phyloP scores from a whole-genome alignment of 352 stramenopile genomes.

The Phytophthora lateralis region DNA sequence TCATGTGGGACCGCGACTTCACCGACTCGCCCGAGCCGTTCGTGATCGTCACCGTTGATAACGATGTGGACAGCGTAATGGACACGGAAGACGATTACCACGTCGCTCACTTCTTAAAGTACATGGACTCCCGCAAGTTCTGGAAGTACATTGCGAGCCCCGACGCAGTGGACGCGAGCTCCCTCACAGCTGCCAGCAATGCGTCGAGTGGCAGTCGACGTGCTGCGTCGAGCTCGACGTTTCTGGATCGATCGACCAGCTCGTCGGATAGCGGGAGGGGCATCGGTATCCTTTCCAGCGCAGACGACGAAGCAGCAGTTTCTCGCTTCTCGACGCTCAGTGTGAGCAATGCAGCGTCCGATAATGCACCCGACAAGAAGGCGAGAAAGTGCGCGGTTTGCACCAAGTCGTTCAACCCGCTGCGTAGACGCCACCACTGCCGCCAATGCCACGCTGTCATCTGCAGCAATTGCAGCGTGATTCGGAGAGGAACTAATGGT shows the following conservation, averaged over 20 bases:
- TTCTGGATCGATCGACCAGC: conserved; percentile 25
- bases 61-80: conserved; percentile 30
- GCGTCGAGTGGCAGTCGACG: conserved; percentile 29
- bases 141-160: conserved; percentile 73
- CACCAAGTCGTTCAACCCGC: conserved; percentile 83
- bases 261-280: conserved; percentile 28
- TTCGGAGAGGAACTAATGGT: conserved; percentile 35
- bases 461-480: conserved; percentile 77
- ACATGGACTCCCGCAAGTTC: conserved; percentile 81
- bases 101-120: conserved; percentile 80
- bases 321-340: conserved; percentile 31
- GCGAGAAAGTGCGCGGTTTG: conserved; percentile 78
- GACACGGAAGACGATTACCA: conserved; percentile 49
- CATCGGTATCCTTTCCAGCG: conserved; percentile 10
- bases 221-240: conserved; percentile 17
- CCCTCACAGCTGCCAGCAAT: conserved; percentile 32
- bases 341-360: conserved; percentile 10
- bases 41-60: conserved; percentile 62
- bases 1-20: conserved; percentile 87
- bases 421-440: conserved; percentile 78
- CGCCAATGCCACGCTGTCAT: conserved; percentile 64
- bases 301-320: conserved; percentile 13
- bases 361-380: conserved; percentile 42
- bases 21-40: conserved; percentile 78
- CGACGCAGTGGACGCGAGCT: conserved; percentile 22